A percentile compares a stretch with the other conserved stretches of the same genome.
These are phyloP conservation scores for Solanum raphanifolium DNA, from an alignment of 257 asterid species.

Conservation along the genomic window DNA sequence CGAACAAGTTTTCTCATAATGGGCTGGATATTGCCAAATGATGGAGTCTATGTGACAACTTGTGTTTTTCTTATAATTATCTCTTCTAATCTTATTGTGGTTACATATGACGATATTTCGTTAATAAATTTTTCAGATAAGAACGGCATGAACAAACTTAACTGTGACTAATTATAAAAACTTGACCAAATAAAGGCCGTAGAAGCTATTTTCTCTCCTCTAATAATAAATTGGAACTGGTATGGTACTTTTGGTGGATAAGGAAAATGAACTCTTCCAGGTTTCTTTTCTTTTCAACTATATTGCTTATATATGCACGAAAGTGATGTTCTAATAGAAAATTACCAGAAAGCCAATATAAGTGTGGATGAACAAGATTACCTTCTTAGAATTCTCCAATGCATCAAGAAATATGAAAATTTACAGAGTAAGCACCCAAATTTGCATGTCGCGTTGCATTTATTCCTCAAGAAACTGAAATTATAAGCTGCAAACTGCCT, in stretches of 20 bases:
- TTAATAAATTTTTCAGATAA: neutral
- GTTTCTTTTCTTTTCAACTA: neutral
- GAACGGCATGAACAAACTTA: neutral
- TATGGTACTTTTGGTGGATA: no score
- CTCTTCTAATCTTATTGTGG: neutral
- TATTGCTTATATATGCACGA: neutral
- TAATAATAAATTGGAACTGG: neutral
- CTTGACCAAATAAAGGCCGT: neutral
- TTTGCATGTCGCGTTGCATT: neutral
- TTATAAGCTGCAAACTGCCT: neutral
- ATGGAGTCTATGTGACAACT: neutral
- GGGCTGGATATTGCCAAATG: neutral
- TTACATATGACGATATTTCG: neutral
- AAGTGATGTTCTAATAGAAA: neutral
- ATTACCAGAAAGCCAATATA: neutral
- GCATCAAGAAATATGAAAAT: neutral
- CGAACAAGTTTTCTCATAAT: neutral
- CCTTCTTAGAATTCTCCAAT: neutral
- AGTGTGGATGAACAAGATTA: neutral
- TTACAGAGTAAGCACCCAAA: neutral
- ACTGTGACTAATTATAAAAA: neutral
- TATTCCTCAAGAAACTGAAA: neutral
- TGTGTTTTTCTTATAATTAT: neutral
- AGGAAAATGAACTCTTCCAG: no score
- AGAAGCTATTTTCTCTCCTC: neutral